These are phyloP conservation scores for Trichoderma orchidacearum DNA, from an alignment of 495 filamentous ascomycete species.

Conservation along the genomic window DNA sequence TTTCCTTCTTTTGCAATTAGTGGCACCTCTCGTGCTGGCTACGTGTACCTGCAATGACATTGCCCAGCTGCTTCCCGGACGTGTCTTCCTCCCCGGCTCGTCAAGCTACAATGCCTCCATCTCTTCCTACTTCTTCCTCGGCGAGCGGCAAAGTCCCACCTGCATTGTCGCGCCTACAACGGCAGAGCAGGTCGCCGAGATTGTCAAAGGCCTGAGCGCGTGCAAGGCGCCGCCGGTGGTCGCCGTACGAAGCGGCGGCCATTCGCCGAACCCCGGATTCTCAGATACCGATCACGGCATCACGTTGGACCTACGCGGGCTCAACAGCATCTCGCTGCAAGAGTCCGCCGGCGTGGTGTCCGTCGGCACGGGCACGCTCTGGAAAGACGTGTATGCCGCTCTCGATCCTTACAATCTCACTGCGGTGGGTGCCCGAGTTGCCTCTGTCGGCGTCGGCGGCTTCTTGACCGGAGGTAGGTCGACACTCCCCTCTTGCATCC, in stretches of 20 bases:
- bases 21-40: no score
- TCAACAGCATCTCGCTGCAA: no score
- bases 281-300: constrained; percentile 32
- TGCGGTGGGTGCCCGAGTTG: constrained; percentile 28
- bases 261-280: constrained; percentile 25
- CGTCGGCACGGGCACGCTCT: constrained; percentile 12
- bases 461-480: constrained; percentile 27
- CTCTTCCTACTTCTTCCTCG: constrained; percentile 28
- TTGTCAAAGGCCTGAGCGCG: constrained; percentile 12
- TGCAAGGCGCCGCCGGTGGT: no score
- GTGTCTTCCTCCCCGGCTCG: no score
- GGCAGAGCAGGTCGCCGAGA: background rate
- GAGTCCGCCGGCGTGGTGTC: background rate
- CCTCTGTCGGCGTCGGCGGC: constrained; percentile 28
- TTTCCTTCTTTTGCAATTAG: no score
- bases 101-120: constrained; percentile 5
- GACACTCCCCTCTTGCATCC: no score
- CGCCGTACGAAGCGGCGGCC: constrained; percentile 26
- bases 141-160: constrained; percentile 10
- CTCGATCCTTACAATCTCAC: constrained; percentile 25
- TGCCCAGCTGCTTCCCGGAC: no score
- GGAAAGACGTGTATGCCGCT: constrained; percentile 32
- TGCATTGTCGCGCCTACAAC: constrained; percentile 17
- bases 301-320: constrained; percentile 27
- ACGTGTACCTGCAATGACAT: no score